Evolutionary conservation across 164 flowering plant species (phyloP).

Genomic region (Macadamia integrifolia): DNA sequence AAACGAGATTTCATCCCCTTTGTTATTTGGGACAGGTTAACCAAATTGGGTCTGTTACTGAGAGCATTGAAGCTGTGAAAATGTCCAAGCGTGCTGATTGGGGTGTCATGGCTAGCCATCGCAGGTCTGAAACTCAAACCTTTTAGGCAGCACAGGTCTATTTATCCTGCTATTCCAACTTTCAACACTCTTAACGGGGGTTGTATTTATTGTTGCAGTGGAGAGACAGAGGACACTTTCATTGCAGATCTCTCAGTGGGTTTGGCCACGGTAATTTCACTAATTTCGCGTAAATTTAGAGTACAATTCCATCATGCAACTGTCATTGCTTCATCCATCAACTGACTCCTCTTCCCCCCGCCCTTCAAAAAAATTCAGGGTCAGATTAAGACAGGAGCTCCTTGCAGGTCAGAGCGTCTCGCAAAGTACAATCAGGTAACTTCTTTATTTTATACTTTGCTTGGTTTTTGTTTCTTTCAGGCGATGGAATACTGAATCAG

Average conservation of each 20-base stretch:
- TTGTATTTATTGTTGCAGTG: slow-evolving; percentile 39
- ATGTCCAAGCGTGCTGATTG: slow-evolving; percentile 96
- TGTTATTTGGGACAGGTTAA: slow-evolving; percentile 49
- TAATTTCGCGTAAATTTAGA: neutral
- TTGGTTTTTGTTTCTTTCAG: neutral
- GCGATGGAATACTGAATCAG: neutral
- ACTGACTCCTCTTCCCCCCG: neutral
- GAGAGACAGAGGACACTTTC: slow-evolving; percentile 94
- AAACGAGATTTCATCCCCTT: neutral
- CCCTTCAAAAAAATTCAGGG: slow-evolving; percentile 42
- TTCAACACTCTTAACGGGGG: neutral
- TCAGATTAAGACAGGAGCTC: slow-evolving; percentile 90
- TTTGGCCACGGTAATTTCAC: slow-evolving; percentile 59
- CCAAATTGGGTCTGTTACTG: slow-evolving; percentile 91
- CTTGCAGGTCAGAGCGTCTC: slow-evolving; percentile 92
- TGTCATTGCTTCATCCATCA: neutral
- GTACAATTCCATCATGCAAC: neutral
- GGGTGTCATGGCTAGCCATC: slow-evolving; percentile 98
- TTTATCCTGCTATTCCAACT: neutral
- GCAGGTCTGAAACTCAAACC: slow-evolving; percentile 42
- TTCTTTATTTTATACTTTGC: neutral
- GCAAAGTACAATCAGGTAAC: slow-evolving; percentile 88
- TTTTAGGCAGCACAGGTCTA: neutral
- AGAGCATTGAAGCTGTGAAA: slow-evolving; percentile 91
- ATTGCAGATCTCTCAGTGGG: slow-evolving; percentile 91